Conservation (phyloP, 345 rosid species). For the Firmiana major region DNA sequence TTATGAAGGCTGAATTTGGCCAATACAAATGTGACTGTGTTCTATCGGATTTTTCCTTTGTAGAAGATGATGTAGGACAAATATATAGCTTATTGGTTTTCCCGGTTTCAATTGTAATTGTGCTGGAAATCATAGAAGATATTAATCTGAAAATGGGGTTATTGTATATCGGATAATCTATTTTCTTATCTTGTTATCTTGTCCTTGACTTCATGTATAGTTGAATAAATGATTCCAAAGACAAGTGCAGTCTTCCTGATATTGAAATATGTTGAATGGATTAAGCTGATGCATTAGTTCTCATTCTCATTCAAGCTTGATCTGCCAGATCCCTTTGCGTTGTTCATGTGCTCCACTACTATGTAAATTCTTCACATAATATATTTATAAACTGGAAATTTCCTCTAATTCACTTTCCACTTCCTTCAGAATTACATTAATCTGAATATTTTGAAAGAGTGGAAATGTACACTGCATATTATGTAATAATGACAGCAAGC, state of each 20-base stretch:
- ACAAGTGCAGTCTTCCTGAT: neutral
- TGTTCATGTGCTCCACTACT: neutral
- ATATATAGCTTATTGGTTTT: neutral
- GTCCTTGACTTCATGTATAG: neutral
- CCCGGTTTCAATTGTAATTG: neutral
- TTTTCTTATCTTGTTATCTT: neutral
- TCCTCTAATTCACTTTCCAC: neutral
- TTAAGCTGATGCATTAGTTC: neutral
- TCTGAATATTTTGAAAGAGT: neutral
- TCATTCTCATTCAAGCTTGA: neutral
- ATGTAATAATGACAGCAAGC: neutral
- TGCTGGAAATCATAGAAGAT: neutral
- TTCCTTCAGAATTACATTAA: neutral
- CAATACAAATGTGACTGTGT: slow-evolving; percentile 7
- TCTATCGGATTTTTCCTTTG: neutral
- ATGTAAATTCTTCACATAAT: neutral
- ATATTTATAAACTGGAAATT: neutral
- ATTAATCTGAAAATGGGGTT: neutral
- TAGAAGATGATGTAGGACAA: neutral
- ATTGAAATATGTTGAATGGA: neutral
- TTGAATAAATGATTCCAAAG: neutral
- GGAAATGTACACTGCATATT: neutral
- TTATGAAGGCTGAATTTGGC: slow-evolving; percentile 15
- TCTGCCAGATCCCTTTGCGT: neutral
- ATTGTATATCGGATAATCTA: neutral